A percentile compares a stretch with the other conserved stretches of the same genome.
Evolutionary conservation across 73 alveolate genomes (phyloP).

Genomic region (Stentor coeruleus): DNA sequence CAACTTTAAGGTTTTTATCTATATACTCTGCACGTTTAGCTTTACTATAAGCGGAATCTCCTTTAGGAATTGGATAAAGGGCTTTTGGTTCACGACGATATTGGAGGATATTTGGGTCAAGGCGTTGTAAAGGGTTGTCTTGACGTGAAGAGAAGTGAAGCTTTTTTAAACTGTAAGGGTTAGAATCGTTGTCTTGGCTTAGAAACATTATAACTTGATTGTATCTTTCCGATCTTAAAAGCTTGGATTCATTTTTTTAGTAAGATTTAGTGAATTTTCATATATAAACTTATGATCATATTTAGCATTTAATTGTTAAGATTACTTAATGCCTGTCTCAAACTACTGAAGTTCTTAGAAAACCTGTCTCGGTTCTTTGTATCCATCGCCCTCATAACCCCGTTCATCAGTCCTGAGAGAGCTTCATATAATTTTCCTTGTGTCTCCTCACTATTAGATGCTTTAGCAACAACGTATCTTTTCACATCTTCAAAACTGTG

Average conservation of each 20-base stretch:
- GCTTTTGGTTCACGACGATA: background rate
- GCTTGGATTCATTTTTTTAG: too few species aligned
- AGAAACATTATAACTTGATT: too few species aligned
- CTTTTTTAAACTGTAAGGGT: background rate
- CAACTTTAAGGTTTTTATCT: slow-evolving; percentile 3
- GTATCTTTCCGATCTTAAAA: too few species aligned
- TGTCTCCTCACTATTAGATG: background rate
- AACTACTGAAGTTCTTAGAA: slow-evolving; percentile 9
- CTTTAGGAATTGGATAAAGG: slow-evolving; percentile 18
- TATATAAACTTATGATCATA: too few species aligned
- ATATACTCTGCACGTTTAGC: slow-evolving; percentile 20
- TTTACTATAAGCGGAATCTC: background rate
- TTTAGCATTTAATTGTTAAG: too few species aligned
- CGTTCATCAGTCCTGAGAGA: slow-evolving; percentile 3
- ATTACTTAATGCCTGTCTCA: background rate
- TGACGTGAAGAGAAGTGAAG: background rate
- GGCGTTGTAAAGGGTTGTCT: background rate
- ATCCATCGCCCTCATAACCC: slow-evolving; percentile 20
- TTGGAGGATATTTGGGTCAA: background rate
- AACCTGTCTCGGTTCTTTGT: slow-evolving; percentile 23
- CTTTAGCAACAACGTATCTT: slow-evolving; percentile 2
- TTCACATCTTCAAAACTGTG: slow-evolving; percentile 16
- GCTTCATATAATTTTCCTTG: background rate
- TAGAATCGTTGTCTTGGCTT: too few species aligned
- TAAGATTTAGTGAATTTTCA: too few species aligned